Evolutionary conservation across 148 eudicot species (phyloP).

Genomic region (Fagopyrum esculentum): DNA sequence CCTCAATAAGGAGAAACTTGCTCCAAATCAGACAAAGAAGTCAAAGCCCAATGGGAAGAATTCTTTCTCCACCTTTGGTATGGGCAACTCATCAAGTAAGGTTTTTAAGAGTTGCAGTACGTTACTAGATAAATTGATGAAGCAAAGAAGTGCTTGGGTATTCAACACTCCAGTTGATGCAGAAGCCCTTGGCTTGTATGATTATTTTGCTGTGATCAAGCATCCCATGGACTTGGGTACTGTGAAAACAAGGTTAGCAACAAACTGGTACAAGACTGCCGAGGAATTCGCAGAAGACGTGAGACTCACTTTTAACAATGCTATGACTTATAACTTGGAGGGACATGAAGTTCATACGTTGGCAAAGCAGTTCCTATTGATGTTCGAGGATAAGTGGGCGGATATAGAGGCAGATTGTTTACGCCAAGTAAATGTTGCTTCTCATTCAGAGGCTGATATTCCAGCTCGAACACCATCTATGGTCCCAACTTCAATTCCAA

Average conservation of each 20-base stretch:
- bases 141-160: conserved; percentile 93
- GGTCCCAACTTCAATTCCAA: conserved; percentile 32
- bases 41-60: conserved; percentile 18
- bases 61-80: conserved; percentile 22
- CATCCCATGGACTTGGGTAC: conserved; percentile 94
- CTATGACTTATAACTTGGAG: conserved; percentile 81
- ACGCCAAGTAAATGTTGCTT: conserved; percentile 34
- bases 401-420: conserved; percentile 56
- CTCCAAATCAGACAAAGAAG: conserved; percentile 29
- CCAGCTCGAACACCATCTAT: conserved; percentile 51
- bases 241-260: conserved; percentile 61
- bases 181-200: conserved; percentile 69
- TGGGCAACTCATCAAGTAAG: conserved; percentile 43
- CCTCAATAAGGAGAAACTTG: conserved; percentile 54
- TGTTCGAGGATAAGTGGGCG: conserved; percentile 82
- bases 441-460: conserved; percentile 33
- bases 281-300: conserved; percentile 32
- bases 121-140: conserved; percentile 73
- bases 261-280: conserved; percentile 73
- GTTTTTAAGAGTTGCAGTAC: conserved; percentile 53
- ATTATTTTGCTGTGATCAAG: conserved; percentile 29
- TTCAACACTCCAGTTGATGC: conserved; percentile 76
- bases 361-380: conserved; percentile 61
- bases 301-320: conserved; percentile 47
- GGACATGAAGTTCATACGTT: conserved; percentile 85